Base-by-base conservation (phyloP, 1,139 yeast genomes). In the Hyphopichia khmerensis region DNA sequence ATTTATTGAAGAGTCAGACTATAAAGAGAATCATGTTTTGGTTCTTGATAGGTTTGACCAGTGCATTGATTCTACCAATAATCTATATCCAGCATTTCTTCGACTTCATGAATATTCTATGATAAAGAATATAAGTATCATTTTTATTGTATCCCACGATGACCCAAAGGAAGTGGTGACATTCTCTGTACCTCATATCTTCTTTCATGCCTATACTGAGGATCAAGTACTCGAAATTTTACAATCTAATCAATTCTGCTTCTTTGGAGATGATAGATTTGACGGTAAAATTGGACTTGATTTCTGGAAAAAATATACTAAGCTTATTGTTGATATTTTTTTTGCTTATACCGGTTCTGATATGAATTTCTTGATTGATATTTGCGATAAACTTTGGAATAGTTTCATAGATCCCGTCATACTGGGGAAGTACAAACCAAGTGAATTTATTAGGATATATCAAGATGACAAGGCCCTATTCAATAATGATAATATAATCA, bases 31-130 rank as follows among this genome's bases (percentile, higher is more conserved):
- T n/a, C 84, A 80, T 50, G 71, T 80, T 5, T 57, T 82, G 33
- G 81, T 82, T 0, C 62, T 82, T n/a, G 88, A 82, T 50, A 59
- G 82, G 10, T 67, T 79, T 29, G 87, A 82, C 52, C 73, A 72
- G 45, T 67, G 82, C 35, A 71, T 73, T 51, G 87, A 80, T 33
- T 65, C 70, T 19, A 63, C 73, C 0, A 63, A 67, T 13, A 78
- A 71, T 9, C 48, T 82, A 9, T 66, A 72, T 43, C 60, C 69
- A n/a, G 69, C 77, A 10, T 75, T 82, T 49, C 53, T 73, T 2
- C 63, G 79, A 38, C 49, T 81, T 31, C 67, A 68, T 26, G 87
- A 82, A 49, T 60, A 62, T 40, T 57, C 69, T 1, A 45, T 46
- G 8, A 51, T 72, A 23, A 50, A 53, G 14, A 72, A 70, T 48